These are phyloP conservation scores for Candida ortonii DNA, from an alignment of 805 yeast genomes.

Conservation along the genomic window DNA sequence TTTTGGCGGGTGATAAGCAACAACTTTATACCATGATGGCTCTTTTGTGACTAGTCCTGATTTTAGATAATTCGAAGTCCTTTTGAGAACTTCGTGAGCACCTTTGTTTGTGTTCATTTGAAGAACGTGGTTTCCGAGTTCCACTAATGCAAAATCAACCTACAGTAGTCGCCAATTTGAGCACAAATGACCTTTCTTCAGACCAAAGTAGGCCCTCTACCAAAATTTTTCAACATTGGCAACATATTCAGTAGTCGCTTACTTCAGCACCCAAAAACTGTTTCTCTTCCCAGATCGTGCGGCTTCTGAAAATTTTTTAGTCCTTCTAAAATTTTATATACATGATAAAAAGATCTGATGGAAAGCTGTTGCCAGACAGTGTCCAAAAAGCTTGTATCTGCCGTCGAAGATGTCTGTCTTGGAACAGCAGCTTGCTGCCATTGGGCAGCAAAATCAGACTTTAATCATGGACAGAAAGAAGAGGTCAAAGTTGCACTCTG, in stretches of 20 bases:
- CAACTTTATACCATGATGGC: conserved; percentile 90
- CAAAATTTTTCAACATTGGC: no score
- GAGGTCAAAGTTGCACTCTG: conserved; percentile 82
- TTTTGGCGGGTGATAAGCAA: conserved; percentile 79
- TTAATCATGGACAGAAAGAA: conserved; percentile 82
- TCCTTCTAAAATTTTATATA: no score
- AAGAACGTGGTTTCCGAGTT: not conserved
- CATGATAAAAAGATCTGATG: no score
- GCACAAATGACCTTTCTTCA: no score
- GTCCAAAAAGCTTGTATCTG: no score
- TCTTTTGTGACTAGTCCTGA: conserved; percentile 66
- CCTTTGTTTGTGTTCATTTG: conserved; percentile 69
- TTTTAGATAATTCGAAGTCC: conserved; percentile 72
- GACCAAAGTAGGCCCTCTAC: no score
- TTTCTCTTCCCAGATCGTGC: no score
- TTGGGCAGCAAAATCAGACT: conserved; percentile 62
- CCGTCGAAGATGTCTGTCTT: conserved; percentile 42
- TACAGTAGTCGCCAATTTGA: no score
- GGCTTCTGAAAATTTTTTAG: conserved; percentile 7
- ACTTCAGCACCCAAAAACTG: no score
- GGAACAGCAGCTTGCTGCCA: conserved; percentile 76
- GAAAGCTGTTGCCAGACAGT: no score
- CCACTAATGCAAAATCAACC: no score
- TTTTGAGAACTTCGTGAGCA: conserved; percentile 74
- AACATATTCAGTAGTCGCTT: no score